phyloP scores from a whole-genome alignment of 495 filamentous ascomycete genomes.

The Clavariopsis aquatica region DNA sequence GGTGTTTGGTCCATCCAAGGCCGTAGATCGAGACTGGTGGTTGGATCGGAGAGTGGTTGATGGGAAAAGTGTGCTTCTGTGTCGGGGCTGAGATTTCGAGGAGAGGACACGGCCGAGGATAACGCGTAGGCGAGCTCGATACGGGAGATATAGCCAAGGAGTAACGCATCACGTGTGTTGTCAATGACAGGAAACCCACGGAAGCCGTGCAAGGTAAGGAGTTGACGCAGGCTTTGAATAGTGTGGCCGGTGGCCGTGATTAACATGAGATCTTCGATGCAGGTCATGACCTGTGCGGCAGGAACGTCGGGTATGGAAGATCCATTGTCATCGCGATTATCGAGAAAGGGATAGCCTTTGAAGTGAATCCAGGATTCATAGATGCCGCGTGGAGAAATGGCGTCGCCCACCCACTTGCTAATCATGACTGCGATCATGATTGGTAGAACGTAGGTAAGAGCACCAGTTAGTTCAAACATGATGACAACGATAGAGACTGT shows the following conservation, averaged over 20 bases:
- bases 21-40: slow-evolving; percentile 78
- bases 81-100: slow-evolving; percentile 61
- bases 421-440: slow-evolving; percentile 99
- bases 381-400: slow-evolving; percentile 89
- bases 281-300: slow-evolving; percentile 84
- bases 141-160: slow-evolving; percentile 92
- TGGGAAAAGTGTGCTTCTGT: slow-evolving; percentile 84
- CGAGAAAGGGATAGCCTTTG: slow-evolving; percentile 93
- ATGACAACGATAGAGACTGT: slow-evolving; percentile 97
- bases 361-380: slow-evolving; percentile 98
- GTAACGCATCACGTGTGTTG: slow-evolving; percentile 68
- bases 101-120: slow-evolving; percentile 52
- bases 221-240: slow-evolving; percentile 66
- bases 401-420: slow-evolving; percentile 97
- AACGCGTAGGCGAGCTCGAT: slow-evolving; percentile 85
- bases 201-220: slow-evolving; percentile 73
- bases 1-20: slow-evolving; percentile 99
- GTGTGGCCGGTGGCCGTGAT: slow-evolving; percentile 87
- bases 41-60: slow-evolving; percentile 75
- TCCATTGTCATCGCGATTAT: slow-evolving; percentile 77
- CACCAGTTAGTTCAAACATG: slow-evolving; percentile 98
- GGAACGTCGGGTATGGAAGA: slow-evolving; percentile 76
- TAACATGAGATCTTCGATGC: slow-evolving; percentile 84
- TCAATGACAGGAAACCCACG: slow-evolving; percentile 91
- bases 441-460: slow-evolving; percentile 92